Evolutionary conservation across 371 early-diverging fungal species (phyloP), one percentile per base, ranked within the genome.

Genomic region (Basidiobolus meristosporus): DNA sequence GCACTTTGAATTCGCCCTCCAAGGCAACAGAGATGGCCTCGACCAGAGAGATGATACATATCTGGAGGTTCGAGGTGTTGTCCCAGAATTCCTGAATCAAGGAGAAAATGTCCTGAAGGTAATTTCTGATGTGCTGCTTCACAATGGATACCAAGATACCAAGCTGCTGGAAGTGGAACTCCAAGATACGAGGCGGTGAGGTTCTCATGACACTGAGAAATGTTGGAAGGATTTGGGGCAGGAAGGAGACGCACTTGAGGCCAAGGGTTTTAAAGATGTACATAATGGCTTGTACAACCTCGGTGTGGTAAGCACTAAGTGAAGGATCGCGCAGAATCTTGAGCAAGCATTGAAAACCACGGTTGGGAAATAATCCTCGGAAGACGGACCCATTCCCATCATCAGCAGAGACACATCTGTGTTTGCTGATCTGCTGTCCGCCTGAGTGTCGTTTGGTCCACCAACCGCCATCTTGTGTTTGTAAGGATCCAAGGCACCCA

Each of bases 401-500:
- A 66, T 82, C 36, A 68, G 53, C 40, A 67, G 57, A 34, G 68
- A 68, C 1, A 73, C 65, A 42, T 73, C 73, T 17, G 73, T 64
- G 35, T 67, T 70, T 10, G 70, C 63, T 3, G 69, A 47, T 26
- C 70, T 68, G 6, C 63, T 52, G 39, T 73, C 70, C 0, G 61
- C 57, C 36, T 70, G 50, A 9, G 62, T 62, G 32, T 75, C 72
- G 21, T 68, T 70, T 0, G 66, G 14, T 18, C 33, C 39, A 20
- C 31, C 4, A 31, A 26, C 37, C 12, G 30, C 33, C 52, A 82
- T 74, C 68, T 82, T 88, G 59, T 88, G 83, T 39, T 71, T 63
- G 53, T 90, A 90, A 14, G 98, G 95, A 68, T 93, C 95, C 15
- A 97, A 55, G 1, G 98, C 98, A 34, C 98, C 98, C 9, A 97